Conservation (phyloP, 2,329 filamentous ascomycete species). For the Ophiostoma himal-ulmi region DNA sequence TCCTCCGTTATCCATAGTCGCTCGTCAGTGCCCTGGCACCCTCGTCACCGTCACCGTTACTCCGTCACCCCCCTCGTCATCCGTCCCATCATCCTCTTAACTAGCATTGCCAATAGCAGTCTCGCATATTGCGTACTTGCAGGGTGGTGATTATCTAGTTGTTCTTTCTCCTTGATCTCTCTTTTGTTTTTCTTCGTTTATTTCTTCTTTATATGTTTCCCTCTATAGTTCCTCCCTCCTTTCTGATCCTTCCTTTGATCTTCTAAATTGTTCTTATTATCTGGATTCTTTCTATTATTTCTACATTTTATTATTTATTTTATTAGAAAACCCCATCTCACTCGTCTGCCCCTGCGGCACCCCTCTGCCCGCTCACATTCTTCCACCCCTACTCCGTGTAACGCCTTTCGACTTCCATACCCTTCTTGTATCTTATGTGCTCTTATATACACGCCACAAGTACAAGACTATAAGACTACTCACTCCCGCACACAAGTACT, state of each 20-base stretch:
- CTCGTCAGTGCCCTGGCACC: background rate
- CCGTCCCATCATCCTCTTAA: background rate
- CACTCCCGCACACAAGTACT: constrained; percentile 15
- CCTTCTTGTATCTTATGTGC: constrained; percentile 1
- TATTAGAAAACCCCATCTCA: background rate
- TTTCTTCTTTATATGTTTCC: background rate
- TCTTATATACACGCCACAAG: background rate
- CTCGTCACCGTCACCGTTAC: background rate
- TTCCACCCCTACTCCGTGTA: constrained; percentile 6
- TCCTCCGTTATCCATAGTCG: background rate
- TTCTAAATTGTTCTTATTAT: constrained; percentile 40
- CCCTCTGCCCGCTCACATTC: constrained; percentile 9
- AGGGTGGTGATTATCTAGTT: background rate
- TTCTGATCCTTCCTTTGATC: background rate
- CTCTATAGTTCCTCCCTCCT: background rate
- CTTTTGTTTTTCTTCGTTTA: background rate
- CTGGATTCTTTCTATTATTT: constrained; percentile 38
- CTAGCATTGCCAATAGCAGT: background rate
- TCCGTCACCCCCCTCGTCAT: background rate
- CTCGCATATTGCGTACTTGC: background rate
- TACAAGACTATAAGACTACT: background rate
- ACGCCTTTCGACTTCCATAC: background rate
- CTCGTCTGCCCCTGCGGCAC: constrained; percentile 9
- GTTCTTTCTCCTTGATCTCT: background rate
- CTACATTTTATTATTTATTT: background rate